Percentiles rank a stretch among this genome's conserved stretches.
These are phyloP conservation scores for Saccharomyces mikatae DNA, from an alignment of 805 yeast species.

Conservation along the genomic window DNA sequence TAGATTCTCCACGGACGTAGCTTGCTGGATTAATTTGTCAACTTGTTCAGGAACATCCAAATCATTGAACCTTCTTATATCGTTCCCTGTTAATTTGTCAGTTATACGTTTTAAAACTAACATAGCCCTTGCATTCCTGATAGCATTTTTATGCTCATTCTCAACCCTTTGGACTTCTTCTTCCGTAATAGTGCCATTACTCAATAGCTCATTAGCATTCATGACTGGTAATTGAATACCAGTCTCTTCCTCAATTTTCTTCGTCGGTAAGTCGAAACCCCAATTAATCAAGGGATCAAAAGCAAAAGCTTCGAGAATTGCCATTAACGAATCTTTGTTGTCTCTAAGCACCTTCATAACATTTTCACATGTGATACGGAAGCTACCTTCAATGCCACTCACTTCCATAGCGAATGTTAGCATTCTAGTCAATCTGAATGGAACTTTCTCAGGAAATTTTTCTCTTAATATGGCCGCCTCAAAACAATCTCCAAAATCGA, in stretches of 20 bases:
- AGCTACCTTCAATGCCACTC: constrained; percentile 95
- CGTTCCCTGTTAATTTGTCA: constrained; percentile 90
- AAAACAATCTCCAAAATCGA: constrained; percentile 98
- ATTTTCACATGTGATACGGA: constrained; percentile 91
- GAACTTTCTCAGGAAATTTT: constrained; percentile 96
- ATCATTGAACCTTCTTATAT: constrained; percentile 63
- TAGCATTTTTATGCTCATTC: constrained; percentile 58
- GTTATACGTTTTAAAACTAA: constrained; percentile 83
- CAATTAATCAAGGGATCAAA: constrained; percentile 97
- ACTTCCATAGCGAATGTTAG: constrained; percentile 98
- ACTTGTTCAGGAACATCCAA: constrained; percentile 84
- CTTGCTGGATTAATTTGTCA: constrained; percentile 87
- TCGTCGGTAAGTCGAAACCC: constrained; percentile 93
- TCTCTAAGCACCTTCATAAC: constrained; percentile 92
- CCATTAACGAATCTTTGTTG: constrained; percentile 94
- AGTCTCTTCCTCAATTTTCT: constrained; percentile 64
- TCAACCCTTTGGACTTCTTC: constrained; percentile 67
- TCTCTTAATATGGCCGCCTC: constrained; percentile 96
- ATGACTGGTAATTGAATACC: constrained; percentile 60
- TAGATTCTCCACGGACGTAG: constrained; percentile 89
- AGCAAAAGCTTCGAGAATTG: constrained; percentile 95
- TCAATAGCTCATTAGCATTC: constrained; percentile 61
- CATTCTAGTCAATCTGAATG: constrained; percentile 94
- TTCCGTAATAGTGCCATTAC: constrained; percentile 68
- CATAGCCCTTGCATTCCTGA: constrained; percentile 83